A percentile compares a stretch with the other conserved stretches of the same genome.
These are phyloP conservation scores for Chenopodium berlandieri DNA, from an alignment of 148 eudicot genomes.

Conservation along the genomic window DNA sequence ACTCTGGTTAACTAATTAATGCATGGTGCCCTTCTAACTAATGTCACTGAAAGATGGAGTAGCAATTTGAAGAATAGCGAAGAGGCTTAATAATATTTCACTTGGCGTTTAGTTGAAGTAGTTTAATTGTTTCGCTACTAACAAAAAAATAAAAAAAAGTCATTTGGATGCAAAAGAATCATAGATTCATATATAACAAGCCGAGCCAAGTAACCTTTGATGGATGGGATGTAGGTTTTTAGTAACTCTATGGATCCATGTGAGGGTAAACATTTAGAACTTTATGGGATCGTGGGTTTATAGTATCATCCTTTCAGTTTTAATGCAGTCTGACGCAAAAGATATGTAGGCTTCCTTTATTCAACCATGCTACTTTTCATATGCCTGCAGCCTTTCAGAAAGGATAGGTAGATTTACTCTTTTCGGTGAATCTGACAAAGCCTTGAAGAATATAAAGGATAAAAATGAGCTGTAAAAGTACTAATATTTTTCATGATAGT, in stretches of 20 bases:
- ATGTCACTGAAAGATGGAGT: not conserved
- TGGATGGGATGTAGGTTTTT: not conserved
- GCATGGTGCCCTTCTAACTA: not conserved
- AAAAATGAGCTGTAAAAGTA: not conserved
- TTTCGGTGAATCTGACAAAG: not conserved
- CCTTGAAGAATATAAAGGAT: not conserved
- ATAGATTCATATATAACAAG: not conserved
- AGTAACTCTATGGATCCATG: not conserved
- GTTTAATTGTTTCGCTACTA: not conserved
- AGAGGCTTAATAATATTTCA: not conserved
- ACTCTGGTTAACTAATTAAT: not conserved
- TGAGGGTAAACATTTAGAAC: not conserved
- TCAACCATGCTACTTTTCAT: not conserved
- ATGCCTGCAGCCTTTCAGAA: not conserved
- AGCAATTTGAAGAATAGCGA: too few species aligned
- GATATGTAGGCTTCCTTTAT: not conserved
- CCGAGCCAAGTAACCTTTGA: not conserved
- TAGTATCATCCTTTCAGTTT: not conserved
- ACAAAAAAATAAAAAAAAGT: not conserved
- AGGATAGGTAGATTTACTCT: not conserved
- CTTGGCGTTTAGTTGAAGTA: not conserved
- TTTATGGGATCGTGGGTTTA: not conserved
- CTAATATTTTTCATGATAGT: too few species aligned
- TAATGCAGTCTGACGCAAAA: not conserved
- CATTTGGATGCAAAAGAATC: not conserved